Base-by-base conservation (phyloP, 129 eudicot species). In the Flaveria linearis region DNA sequence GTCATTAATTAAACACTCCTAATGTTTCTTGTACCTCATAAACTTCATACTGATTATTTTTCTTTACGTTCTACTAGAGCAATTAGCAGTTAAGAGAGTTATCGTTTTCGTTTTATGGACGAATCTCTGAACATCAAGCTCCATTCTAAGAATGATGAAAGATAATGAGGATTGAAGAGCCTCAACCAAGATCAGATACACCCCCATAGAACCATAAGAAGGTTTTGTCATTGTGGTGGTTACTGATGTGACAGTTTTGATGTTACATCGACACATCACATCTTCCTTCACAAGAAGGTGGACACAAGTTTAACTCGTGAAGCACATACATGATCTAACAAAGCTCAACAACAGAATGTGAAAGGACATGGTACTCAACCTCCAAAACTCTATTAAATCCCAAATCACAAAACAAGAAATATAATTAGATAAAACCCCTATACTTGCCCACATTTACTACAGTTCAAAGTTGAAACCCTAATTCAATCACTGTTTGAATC, bases 111-210 rank as follows among this genome's bases (percentile, higher is more conserved):
- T 52, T 52, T 52, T 16, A 5, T 5, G 58, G 58, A 52, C 16
- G 11, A 52, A 52, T 52, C n/a, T 50, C 55, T 14, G 55, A 50
- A 52, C 17, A 52, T 52, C 23, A 52, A 52, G 58, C 17, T 52
- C 2, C 23, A 52, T 52, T 4, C 7, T 2, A 52, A 52, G 58
- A 52, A 52, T 89, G 72, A 96, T 83, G 33, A 95, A 79, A 71
- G 94, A 79, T 91, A 94, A 47, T 92, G 92, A 80, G 91, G 93
- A 84, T 91, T 91, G 96, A 9, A 94, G 96, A 62, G 96, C 96
- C 84, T 95, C 99, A 41, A 89, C 84, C 80, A 91, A 81, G 78
- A 95, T 91, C 39, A 96, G 91, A 71, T 89, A 92, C 16, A 91
- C 97, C 25, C 86, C 91, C 82, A 73, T 74, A 17, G 84, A 66